Evolutionary conservation across 257 asterid genomes (phyloP), one percentile per base, ranked within the genome.

Genomic region (Gentiana straminea): DNA sequence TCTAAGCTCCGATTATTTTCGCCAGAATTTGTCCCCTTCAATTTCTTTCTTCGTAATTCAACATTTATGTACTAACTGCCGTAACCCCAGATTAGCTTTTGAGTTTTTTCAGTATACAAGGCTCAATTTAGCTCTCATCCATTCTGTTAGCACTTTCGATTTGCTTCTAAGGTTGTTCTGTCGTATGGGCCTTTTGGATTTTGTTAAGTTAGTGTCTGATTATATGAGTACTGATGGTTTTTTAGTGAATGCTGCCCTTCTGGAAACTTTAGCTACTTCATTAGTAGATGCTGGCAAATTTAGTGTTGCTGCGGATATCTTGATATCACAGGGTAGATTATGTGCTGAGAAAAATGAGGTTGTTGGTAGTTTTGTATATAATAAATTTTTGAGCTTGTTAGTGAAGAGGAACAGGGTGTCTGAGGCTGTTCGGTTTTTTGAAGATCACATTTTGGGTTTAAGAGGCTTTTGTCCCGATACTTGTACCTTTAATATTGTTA

Each of bases 401-500:
- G 69, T 86, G 60, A 70, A 67, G 62, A 70, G 69, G 59, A 64
- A 71, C 57, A 72, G 50, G 53, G 69, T 83, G 59, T 83, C 83
- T 13, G 94, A 85, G 63, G 98, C 97, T 2, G 85, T 83, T 63
- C 11, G 4, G 1, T 88, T 92, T 65, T 83, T 92, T 41, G 67
- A 52, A 65, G 70, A 74, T 61, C 86, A 81, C 57, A 51, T 92
- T 52, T 68, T 88, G 76, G 78, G 77, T 69, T 71, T 77, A 37
- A 47, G 60, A 63, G 70, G 79, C 61, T 82, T 86, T 67, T 65
- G 71, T 60, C 83, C 84, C 1, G 93, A 85, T 66, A 80, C 80
- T 43, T 77, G 65, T 55, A 79, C 81, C 66, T 88, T 88, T 77
- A 92, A 88, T 70, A 92, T 80, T 60, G 84, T 92, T 49, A 74